Percentiles rank a stretch among this genome's conserved stretches.
These are phyloP conservation scores for Syncephalastrum racemosum DNA, from an alignment of 371 early-diverging fungal genomes.

Conservation along the genomic window DNA sequence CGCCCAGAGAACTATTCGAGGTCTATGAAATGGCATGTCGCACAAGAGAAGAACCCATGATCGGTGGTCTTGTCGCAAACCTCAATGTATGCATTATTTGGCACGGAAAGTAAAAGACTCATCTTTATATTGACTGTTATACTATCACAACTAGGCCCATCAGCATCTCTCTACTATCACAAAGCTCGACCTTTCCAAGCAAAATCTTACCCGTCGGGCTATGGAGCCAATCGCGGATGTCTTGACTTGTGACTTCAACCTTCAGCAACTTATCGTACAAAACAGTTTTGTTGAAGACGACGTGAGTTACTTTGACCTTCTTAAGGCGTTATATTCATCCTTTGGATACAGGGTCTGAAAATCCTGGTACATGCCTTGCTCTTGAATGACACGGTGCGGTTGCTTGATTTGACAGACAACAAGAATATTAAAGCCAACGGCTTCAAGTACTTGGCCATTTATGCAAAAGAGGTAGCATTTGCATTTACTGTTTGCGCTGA, in stretches of 20 bases:
- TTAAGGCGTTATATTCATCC: neutral
- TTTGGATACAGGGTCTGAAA: slow-evolving; percentile 51
- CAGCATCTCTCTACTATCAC: slow-evolving; percentile 33
- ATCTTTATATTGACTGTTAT: neutral
- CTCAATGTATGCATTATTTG: slow-evolving; percentile 30
- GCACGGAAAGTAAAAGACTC: neutral
- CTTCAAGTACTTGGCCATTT: slow-evolving; percentile 68
- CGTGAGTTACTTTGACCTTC: slow-evolving; percentile 24
- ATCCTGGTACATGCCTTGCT: slow-evolving; percentile 60
- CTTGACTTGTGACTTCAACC: slow-evolving; percentile 56
- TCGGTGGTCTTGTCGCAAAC: slow-evolving; percentile 45
- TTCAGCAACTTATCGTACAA: slow-evolving; percentile 51
- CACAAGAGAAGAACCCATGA: slow-evolving; percentile 54
- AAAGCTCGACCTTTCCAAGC: slow-evolving; percentile 49
- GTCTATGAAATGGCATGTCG: slow-evolving; percentile 50
- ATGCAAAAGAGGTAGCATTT: slow-evolving; percentile 57
- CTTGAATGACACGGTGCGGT: slow-evolving; percentile 46
- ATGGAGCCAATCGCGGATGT: slow-evolving; percentile 64
- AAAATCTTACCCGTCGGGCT: slow-evolving; percentile 29
- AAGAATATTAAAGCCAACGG: slow-evolving; percentile 53
- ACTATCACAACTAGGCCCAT: slow-evolving; percentile 14
- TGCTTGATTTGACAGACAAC: slow-evolving; percentile 58
- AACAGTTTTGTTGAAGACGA: slow-evolving; percentile 71
- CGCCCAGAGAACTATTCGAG: slow-evolving; percentile 23
- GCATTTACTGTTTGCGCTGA: too few relatives aligned